A percentile compares a stretch with the other conserved stretches of the same genome.
phyloP scores from a whole-genome alignment of 495 filamentous ascomycete genomes.

The Cudoniella acicularis region DNA sequence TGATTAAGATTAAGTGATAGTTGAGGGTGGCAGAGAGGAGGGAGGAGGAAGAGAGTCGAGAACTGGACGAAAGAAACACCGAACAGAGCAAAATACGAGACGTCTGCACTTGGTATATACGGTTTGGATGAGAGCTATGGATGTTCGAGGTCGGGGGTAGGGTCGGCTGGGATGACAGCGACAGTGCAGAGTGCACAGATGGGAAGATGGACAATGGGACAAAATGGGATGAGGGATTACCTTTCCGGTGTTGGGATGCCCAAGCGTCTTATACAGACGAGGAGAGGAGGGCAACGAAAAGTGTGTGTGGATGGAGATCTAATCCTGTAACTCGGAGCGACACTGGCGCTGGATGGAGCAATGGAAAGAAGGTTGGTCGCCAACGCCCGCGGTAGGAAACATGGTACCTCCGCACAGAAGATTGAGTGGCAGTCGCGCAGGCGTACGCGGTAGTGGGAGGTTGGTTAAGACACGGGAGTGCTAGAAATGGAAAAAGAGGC shows the following conservation, averaged over 20 bases:
- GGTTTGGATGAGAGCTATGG: background rate
- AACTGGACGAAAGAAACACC: background rate
- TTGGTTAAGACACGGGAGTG: background rate
- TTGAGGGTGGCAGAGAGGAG: constrained; percentile 28
- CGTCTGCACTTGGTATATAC: background rate
- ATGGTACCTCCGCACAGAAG: too few species aligned
- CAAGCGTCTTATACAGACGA: constrained; percentile 7
- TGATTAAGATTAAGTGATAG: constrained; percentile 28
- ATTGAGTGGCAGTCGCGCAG: background rate
- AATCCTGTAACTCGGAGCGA: background rate
- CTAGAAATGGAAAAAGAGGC: too few species aligned
- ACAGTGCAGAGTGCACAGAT: background rate
- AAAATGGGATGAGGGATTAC: background rate
- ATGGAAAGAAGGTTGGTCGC: too few species aligned
- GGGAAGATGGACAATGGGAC: background rate
- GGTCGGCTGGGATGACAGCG: background rate
- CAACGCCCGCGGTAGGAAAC: too few species aligned
- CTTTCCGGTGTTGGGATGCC: background rate
- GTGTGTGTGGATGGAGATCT: background rate
- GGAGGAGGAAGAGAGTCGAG: background rate
- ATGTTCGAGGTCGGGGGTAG: background rate
- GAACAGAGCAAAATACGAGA: background rate
- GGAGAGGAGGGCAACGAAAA: background rate
- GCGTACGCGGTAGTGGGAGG: background rate
- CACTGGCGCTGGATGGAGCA: background rate